A percentile compares a stretch with the other conserved stretches of the same genome.
These are phyloP conservation scores for Corchorus capsularis DNA, from an alignment of 345 rosid genomes.

Conservation along the genomic window DNA sequence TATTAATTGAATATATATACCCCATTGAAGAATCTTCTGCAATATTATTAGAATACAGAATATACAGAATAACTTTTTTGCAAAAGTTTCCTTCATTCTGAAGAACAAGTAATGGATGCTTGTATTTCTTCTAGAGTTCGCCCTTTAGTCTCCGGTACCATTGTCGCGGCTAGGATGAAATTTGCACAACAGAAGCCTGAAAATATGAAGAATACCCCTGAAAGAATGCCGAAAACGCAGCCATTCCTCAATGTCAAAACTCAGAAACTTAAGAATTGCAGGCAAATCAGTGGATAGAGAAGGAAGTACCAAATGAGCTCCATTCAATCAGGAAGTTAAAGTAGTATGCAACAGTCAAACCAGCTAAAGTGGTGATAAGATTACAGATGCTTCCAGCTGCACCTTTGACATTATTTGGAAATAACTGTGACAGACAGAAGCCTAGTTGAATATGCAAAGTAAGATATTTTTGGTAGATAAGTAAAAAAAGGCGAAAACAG, in stretches of 20 bases:
- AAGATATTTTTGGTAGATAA: too few relatives aligned
- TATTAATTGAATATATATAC: too few relatives aligned
- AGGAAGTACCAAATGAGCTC: conserved; percentile 16
- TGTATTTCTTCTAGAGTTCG: conserved; percentile 23
- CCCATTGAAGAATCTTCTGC: too few relatives aligned
- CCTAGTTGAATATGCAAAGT: background rate
- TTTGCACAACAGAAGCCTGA: conserved; percentile 17
- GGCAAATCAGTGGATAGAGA: background rate
- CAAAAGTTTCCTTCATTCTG: background rate
- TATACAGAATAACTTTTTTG: background rate
- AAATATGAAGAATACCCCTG: conserved; percentile 36
- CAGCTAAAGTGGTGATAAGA: background rate
- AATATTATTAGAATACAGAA: too few relatives aligned
- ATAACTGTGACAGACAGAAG: background rate
- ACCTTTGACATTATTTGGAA: conserved; percentile 8
- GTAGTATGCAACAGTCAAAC: background rate
- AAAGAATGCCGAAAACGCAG: background rate
- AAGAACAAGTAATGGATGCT: background rate
- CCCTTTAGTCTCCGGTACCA: conserved; percentile 43
- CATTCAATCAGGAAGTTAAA: conserved; percentile 10
- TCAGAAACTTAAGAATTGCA: background rate
- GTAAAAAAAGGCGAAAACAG: background rate
- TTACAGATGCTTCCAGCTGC: conserved; percentile 3
- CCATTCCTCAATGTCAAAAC: background rate
- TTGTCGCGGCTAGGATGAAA: conserved; percentile 27